Conservation (phyloP, 768 basidiomycete species). For the Psilocybe subaeruginosa region DNA sequence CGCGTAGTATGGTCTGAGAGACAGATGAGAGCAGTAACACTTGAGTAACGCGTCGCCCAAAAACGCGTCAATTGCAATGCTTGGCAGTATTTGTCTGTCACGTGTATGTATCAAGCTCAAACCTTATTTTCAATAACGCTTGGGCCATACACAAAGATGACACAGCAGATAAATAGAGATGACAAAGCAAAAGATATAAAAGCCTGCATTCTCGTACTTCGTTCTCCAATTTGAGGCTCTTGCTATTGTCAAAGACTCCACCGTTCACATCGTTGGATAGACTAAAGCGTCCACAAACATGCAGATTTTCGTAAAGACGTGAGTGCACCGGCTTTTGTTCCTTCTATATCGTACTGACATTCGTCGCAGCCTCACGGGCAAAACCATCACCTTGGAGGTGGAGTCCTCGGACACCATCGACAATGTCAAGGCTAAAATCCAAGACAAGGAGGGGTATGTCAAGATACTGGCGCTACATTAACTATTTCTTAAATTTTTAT, state of each 20-base stretch:
- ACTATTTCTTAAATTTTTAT: slow-evolving; percentile 5
- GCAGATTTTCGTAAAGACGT: slow-evolving; percentile 99
- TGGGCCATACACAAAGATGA: slow-evolving; percentile 46
- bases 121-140: slow-evolving; percentile 37
- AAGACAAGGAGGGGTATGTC: slow-evolving; percentile 92
- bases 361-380: slow-evolving; percentile 85
- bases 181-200: slow-evolving; percentile 37
- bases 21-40: too few relatives aligned
- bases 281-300: slow-evolving; percentile 77
- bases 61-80: slow-evolving; percentile 17
- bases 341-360: slow-evolving; percentile 6
- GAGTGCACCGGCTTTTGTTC: slow-evolving; percentile 29
- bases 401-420: slow-evolving; percentile 97
- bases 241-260: slow-evolving; percentile 95
- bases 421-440: slow-evolving; percentile 97
- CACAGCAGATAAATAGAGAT: slow-evolving; percentile 33
- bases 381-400: slow-evolving; percentile 98
- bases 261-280: slow-evolving; percentile 88
- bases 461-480: neutral
- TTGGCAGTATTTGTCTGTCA: slow-evolving; percentile 24
- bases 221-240: slow-evolving; percentile 42
- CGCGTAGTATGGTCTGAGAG: slow-evolving; percentile 9
- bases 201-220: slow-evolving; percentile 13
- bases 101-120: slow-evolving; percentile 20
- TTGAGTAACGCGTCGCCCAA: slow-evolving; percentile 6